Base-by-base conservation (phyloP, 169 alveolate genomes). In the Eimeria brunetti region DNA sequence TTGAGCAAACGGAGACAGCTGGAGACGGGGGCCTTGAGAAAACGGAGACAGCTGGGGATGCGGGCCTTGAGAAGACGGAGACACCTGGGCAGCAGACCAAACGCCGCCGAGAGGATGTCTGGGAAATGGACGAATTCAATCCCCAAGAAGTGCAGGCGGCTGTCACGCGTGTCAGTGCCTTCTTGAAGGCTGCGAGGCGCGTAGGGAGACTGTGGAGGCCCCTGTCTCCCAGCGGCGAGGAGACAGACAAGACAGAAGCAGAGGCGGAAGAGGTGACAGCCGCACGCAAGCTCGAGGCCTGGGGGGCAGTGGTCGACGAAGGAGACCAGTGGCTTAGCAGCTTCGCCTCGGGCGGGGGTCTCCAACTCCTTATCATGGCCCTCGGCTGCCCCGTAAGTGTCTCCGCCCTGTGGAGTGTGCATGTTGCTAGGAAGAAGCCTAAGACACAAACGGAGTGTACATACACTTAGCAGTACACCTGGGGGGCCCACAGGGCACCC, bases 251-350 rank as follows among this genome's bases (percentile, higher is more conserved):
- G 76, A 30, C 53, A 2, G 36, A 9, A 24, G 73, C 62, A 24
- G 94, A 69, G 14, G 12, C 22, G 53, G 91, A 56, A 9, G 51
- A 36, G 80, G 94, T 20, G 60, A 30, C 46, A 64, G 41, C 51
- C 12, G 92, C 81, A 8, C 76, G 58, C 67, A 41, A 41, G 12
- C 81, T 90, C 67, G 90, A 58, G 30, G 84, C 51, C 8, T 91
- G 95, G 95, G 95, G 90, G 30, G 46, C 88, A 16, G 64, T 24
- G 33, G n/a, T 91, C 7, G 95, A 91, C 30, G 90, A 91, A 53
- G 89, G 88, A 41, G 95, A 83, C 58, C 71, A 44, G 12, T 91
- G 95, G 95, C 95, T 91, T 38, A 75, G 95, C 58, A 53, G 73
- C 41, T 91, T 91, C 36, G 95, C 95, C 69, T 30, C 56, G 24